Evolutionary conservation across 2,329 filamentous ascomycete species (phyloP).

Genomic region (Pseudocercospora fijiensis): DNA sequence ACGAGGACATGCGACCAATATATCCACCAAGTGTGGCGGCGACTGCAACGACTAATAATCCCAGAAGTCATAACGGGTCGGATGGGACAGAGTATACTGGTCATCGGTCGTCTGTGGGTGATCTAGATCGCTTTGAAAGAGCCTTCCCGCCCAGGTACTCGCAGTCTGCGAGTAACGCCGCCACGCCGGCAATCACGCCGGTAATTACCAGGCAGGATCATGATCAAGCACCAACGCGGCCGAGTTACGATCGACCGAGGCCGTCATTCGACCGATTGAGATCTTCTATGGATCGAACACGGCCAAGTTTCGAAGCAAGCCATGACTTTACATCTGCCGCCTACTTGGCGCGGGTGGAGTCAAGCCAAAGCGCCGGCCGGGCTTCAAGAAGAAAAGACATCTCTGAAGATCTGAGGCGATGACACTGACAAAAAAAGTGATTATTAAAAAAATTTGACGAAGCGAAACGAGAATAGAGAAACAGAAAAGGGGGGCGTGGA

Average conservation of each 20-base stretch:
- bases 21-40: conserved; percentile 86
- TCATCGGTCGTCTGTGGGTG: conserved; percentile 38
- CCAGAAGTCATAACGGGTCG: conserved; percentile 83
- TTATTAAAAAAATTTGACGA: conserved; percentile 5
- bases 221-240: conserved; percentile 12
- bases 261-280: conserved; percentile 88
- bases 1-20: conserved; percentile 88
- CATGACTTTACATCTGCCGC: conserved; percentile 90
- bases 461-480: conserved; percentile 11
- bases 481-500: conserved; percentile 4
- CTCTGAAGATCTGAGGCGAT: conserved; percentile 18
- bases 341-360: conserved; percentile 76
- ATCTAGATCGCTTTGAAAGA: conserved; percentile 36
- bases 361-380: conserved; percentile 26
- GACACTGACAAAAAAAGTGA: conserved; percentile 20
- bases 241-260: conserved; percentile 46
- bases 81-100: conserved; percentile 87
- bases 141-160: conserved; percentile 41
- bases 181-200: conserved; percentile 26
- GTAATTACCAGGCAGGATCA: conserved; percentile 28
- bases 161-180: conserved; percentile 11
- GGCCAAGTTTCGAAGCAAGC: conserved; percentile 81
- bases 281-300: conserved; percentile 79
- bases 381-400: conserved; percentile 19
- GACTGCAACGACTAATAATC: conserved; percentile 75